Evolutionary conservation across 2,329 filamentous ascomycete species (phyloP).

Genomic region (Pseudophaeomoniella oleicola): DNA sequence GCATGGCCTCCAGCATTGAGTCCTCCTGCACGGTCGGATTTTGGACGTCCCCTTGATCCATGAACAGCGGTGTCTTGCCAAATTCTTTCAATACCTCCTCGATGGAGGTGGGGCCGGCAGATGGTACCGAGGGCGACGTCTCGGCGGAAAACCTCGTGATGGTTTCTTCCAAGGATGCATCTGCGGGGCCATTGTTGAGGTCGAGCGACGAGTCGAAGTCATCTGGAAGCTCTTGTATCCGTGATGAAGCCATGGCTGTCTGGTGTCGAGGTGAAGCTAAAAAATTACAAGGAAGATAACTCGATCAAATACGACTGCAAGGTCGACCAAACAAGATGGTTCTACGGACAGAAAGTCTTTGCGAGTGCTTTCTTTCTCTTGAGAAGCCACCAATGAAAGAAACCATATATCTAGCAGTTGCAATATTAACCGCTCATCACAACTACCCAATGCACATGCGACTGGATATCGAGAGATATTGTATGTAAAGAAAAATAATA

Average conservation of each 20-base stretch:
- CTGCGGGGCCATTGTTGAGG: constrained; percentile 20
- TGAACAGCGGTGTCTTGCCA: constrained; percentile 74
- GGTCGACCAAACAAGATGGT: too few species aligned
- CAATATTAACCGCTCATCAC: too few species aligned
- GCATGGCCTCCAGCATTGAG: constrained; percentile 68
- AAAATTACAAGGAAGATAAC: too few species aligned
- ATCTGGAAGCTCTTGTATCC: constrained; percentile 35
- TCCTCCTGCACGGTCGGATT: constrained; percentile 48
- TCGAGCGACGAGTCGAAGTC: constrained; percentile 33
- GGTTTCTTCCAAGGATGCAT: constrained; percentile 8
- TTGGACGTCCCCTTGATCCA: constrained; percentile 66
- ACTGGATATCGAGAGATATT: too few species aligned
- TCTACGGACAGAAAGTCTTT: too few species aligned
- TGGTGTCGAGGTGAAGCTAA: too few species aligned
- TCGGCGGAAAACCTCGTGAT: constrained; percentile 24
- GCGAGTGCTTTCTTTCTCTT: too few species aligned
- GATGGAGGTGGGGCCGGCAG: constrained; percentile 9
- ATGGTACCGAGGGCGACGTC: constrained; percentile 32
- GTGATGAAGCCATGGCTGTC: constrained; percentile 7
- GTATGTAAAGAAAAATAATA: too few species aligned
- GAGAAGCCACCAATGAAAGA: too few species aligned
- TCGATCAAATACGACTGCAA: too few species aligned
- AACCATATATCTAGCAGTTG: too few species aligned
- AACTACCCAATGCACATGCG: too few species aligned
- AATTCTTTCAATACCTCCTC: constrained; percentile 50